phyloP scores from a whole-genome alignment of 2,329 filamentous ascomycete species.

The Alternaria novae-zelandiae region DNA sequence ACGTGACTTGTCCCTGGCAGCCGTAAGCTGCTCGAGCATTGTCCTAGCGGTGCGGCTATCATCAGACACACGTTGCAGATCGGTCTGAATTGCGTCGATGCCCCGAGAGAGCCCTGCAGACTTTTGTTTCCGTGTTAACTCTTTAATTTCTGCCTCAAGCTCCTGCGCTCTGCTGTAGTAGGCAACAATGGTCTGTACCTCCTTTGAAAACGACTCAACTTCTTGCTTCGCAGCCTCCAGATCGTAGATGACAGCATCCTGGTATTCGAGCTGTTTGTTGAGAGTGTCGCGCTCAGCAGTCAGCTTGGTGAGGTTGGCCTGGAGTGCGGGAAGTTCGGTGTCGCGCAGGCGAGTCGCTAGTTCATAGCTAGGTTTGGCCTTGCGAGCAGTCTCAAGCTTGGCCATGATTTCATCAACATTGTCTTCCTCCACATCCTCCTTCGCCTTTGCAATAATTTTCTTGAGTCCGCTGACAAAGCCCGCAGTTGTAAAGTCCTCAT shows the following conservation, averaged over 20 bases:
- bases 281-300: conserved; percentile 47
- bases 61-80: conserved; percentile 71
- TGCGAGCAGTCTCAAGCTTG: conserved; percentile 65
- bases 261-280: conserved; percentile 59
- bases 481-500: conserved; percentile 59
- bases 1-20: conserved; percentile 74
- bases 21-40: conserved; percentile 68
- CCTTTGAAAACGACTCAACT: conserved; percentile 76
- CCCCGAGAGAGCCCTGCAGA: conserved; percentile 69
- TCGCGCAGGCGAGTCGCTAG: conserved; percentile 71
- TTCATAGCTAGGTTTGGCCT: conserved; percentile 68
- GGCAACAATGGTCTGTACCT: conserved; percentile 76
- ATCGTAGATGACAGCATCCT: conserved; percentile 71
- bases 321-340: conserved; percentile 72
- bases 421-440: conserved; percentile 65
- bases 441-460: conserved; percentile 56
- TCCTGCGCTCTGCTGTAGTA: conserved; percentile 74
- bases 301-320: conserved; percentile 66
- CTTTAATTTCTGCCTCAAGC: conserved; percentile 74
- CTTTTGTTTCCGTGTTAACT: conserved; percentile 77
- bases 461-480: conserved; percentile 72
- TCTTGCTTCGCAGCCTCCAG: conserved; percentile 71
- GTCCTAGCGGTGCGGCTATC: conserved; percentile 70
- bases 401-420: conserved; percentile 68
- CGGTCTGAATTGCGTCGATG: conserved; percentile 82